Evolutionary conservation across 2,329 filamentous ascomycete species (phyloP).

Genomic region (Hymenoscyphus salicellus): DNA sequence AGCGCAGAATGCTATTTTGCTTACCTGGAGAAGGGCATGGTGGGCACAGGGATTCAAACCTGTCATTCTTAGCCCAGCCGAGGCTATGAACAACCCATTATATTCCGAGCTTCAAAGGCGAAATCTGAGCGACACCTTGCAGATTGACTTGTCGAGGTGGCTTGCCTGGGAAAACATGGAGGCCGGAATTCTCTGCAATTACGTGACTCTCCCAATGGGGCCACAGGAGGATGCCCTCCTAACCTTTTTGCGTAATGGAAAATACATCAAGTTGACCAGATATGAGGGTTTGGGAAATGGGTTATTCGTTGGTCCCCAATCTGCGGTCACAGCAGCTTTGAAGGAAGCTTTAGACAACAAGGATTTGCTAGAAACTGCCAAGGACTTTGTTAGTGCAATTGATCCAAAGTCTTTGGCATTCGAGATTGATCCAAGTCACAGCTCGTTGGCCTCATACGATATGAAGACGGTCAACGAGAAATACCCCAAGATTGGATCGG

Average conservation of each 20-base stretch:
- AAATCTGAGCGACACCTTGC: slow-evolving; percentile 59
- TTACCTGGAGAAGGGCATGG: slow-evolving; percentile 91
- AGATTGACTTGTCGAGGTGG: slow-evolving; percentile 76
- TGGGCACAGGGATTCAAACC: slow-evolving; percentile 92
- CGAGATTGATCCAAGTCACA: slow-evolving; percentile 60
- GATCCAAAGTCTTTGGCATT: slow-evolving; percentile 45
- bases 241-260: slow-evolving; percentile 68
- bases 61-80: slow-evolving; percentile 72
- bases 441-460: slow-evolving; percentile 76
- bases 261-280: slow-evolving; percentile 69
- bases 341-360: slow-evolving; percentile 56
- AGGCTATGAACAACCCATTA: slow-evolving; percentile 78
- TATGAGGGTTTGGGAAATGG: slow-evolving; percentile 70
- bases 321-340: slow-evolving; percentile 61
- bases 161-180: slow-evolving; percentile 91
- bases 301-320: slow-evolving; percentile 68
- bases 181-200: slow-evolving; percentile 74
- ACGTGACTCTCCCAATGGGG: slow-evolving; percentile 82
- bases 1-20: slow-evolving; percentile 73
- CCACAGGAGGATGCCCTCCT: slow-evolving; percentile 69
- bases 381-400: slow-evolving; percentile 62
- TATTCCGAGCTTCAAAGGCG: slow-evolving; percentile 67
- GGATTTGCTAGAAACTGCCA: slow-evolving; percentile 51
- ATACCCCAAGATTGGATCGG: slow-evolving; percentile 66
- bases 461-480: slow-evolving; percentile 57